A percentile compares a stretch with the other conserved stretches of the same genome.
Conservation (phyloP, 2,329 filamentous ascomycete species). For the Xylariaceae sp. region DNA sequence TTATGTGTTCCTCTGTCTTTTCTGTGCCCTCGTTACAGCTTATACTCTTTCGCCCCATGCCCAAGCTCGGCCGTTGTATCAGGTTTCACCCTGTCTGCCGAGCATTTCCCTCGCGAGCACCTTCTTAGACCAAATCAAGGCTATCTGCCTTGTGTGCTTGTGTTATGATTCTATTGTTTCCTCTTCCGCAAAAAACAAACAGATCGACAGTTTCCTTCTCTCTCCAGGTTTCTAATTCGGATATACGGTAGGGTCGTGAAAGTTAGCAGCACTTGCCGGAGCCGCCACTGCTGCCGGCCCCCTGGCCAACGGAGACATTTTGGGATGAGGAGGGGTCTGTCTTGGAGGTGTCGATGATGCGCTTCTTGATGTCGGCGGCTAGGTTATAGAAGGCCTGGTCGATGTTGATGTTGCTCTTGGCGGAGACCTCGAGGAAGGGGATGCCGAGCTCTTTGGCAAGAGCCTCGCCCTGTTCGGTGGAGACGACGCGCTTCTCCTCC, state of each 20-base stretch:
- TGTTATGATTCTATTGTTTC: no score
- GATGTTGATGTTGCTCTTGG: conserved; percentile 99
- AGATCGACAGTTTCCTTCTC: no score
- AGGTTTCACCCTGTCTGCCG: conserved; percentile 4
- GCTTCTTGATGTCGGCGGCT: conserved; percentile 96
- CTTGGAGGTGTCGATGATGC: conserved; percentile 87
- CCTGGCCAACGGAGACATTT: conserved; percentile 66
- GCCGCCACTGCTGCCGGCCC: conserved; percentile 50
- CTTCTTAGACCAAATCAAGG: conserved; percentile 8
- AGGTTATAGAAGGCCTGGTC: conserved; percentile 97
- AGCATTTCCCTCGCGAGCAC: not conserved
- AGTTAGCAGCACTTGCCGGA: conserved; percentile 75
- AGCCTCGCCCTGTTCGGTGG: conserved; percentile 86
- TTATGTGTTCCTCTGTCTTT: no score
- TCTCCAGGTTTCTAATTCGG: no score
- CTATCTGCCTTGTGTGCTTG: no score
- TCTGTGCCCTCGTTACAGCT: conserved; percentile 4
- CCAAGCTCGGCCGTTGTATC: conserved; percentile 10
- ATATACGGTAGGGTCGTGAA: no score
- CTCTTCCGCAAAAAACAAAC: no score
- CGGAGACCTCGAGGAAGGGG: conserved; percentile 96
- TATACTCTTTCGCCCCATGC: conserved; percentile 10
- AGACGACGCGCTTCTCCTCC: conserved; percentile 97
- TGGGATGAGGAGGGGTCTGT: conserved; percentile 57
- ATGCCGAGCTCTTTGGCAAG: conserved; percentile 95